Conservation (phyloP, 2,329 filamentous ascomycete genomes). For the Lasiodiplodia sp. region DNA sequence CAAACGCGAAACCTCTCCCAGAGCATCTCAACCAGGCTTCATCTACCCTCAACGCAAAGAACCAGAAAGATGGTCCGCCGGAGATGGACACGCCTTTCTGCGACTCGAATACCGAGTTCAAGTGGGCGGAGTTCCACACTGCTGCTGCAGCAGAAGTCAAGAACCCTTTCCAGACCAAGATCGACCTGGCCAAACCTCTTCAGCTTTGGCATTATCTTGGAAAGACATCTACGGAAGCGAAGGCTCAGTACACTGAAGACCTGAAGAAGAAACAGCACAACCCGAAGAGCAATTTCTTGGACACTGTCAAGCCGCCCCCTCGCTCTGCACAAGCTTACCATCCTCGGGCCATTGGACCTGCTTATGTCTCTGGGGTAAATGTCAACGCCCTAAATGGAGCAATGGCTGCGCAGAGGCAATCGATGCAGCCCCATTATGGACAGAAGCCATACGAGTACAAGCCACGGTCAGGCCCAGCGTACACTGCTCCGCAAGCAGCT, state of each 20-base stretch:
- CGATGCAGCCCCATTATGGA: conserved; percentile 20
- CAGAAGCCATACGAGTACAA: conserved; percentile 30
- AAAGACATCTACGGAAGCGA: conserved; percentile 84
- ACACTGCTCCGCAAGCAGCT: neutral
- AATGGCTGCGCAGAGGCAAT: conserved; percentile 28
- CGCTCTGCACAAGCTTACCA: conserved; percentile 33
- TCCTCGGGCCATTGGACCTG: neutral
- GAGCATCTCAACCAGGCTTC: conserved; percentile 57
- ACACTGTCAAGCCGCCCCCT: conserved; percentile 62
- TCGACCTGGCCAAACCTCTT: conserved; percentile 75
- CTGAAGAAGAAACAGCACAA: conserved; percentile 68
- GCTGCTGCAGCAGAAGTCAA: conserved; percentile 48
- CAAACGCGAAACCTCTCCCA: conserved; percentile 75
- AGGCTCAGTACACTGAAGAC: conserved; percentile 89
- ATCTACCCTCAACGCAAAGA: conserved; percentile 52
- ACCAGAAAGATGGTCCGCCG: conserved; percentile 59
- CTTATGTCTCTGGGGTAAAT: conserved; percentile 24
- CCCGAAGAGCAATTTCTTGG: conserved; percentile 74
- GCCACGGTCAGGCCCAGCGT: conserved; percentile 10
- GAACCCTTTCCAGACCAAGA: conserved; percentile 64
- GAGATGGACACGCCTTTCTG: conserved; percentile 56
- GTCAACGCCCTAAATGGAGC: conserved; percentile 30
- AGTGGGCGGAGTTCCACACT: conserved; percentile 74
- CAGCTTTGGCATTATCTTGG: conserved; percentile 91
- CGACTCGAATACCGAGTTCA: conserved; percentile 53